A percentile compares a stretch with the other conserved stretches of the same genome.
Evolutionary conservation across 2,329 filamentous ascomycete genomes (phyloP).

Genomic region (Sarocladiaceae sp.): DNA sequence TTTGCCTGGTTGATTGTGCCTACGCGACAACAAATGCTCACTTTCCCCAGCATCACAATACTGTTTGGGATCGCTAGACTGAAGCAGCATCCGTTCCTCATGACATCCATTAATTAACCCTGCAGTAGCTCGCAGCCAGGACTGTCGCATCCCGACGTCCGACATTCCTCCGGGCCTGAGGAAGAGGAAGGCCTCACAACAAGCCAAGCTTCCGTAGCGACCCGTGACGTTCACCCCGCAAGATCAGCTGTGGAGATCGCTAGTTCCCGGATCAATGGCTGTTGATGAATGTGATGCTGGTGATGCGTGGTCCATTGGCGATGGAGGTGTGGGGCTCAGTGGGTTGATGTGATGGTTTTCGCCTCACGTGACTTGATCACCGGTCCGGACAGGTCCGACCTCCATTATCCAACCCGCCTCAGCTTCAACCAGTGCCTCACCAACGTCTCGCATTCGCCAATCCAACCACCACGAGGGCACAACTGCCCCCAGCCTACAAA

Average conservation of each 20-base stretch:
- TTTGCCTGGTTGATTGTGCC: no score
- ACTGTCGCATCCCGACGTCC: not conserved
- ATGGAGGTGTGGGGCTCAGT: not conserved
- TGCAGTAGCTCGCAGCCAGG: no score
- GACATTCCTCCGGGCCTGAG: not conserved
- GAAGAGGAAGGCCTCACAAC: not conserved
- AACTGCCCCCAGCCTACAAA: constrained; percentile 10
- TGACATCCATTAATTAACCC: no score
- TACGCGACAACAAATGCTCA: no score
- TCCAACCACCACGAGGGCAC: constrained; percentile 19
- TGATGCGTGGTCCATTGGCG: not conserved
- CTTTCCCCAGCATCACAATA: no score
- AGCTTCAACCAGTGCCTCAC: constrained; percentile 9
- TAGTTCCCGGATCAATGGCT: not conserved
- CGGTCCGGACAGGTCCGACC: not conserved
- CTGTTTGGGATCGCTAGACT: no score
- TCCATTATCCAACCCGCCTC: not conserved
- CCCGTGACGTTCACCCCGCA: not conserved
- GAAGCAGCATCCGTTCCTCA: no score
- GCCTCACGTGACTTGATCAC: constrained; percentile 1
- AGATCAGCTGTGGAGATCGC: not conserved
- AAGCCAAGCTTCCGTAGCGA: not conserved
- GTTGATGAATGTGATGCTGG: not conserved
- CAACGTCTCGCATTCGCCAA: constrained; percentile 9
- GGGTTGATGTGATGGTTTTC: not conserved